phyloP scores from a whole-genome alignment of 2,329 filamentous ascomycete species.

The Fusarium clavum region DNA sequence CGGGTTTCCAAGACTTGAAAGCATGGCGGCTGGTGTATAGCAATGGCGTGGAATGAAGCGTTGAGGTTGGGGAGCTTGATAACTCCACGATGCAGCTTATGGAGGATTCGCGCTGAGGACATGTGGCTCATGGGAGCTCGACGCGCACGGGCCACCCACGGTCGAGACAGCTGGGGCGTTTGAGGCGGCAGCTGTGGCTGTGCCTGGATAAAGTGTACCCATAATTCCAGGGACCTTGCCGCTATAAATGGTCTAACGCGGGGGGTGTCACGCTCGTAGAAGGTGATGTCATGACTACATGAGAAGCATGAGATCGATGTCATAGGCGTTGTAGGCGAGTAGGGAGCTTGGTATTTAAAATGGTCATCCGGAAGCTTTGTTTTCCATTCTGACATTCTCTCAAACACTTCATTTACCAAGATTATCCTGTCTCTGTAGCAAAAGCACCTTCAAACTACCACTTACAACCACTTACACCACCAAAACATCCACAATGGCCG shows the following conservation, averaged over 20 bases:
- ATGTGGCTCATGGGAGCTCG: slow-evolving; percentile 40
- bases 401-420: neutral
- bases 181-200: slow-evolving; percentile 30
- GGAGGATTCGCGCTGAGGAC: slow-evolving; percentile 28
- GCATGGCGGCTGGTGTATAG: slow-evolving; percentile 60
- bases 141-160: slow-evolving; percentile 23
- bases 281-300: slow-evolving; percentile 47
- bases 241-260: slow-evolving; percentile 34
- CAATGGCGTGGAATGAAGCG: neutral
- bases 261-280: slow-evolving; percentile 10
- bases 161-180: slow-evolving; percentile 27
- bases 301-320: slow-evolving; percentile 42
- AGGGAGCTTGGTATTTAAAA: slow-evolving; percentile 34
- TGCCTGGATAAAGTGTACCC: slow-evolving; percentile 7
- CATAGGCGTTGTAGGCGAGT: slow-evolving; percentile 37
- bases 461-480: neutral
- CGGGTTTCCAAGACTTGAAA: slow-evolving; percentile 77
- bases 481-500: slow-evolving; percentile 43
- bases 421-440: neutral
- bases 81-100: slow-evolving; percentile 37
- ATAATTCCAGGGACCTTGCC: slow-evolving; percentile 30
- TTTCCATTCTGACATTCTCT: neutral
- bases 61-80: slow-evolving; percentile 26
- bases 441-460: neutral
- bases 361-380: neutral